These are phyloP conservation scores for Torrubiellomyces zombiae DNA, from an alignment of 2,329 filamentous ascomycete genomes.

Conservation along the genomic window DNA sequence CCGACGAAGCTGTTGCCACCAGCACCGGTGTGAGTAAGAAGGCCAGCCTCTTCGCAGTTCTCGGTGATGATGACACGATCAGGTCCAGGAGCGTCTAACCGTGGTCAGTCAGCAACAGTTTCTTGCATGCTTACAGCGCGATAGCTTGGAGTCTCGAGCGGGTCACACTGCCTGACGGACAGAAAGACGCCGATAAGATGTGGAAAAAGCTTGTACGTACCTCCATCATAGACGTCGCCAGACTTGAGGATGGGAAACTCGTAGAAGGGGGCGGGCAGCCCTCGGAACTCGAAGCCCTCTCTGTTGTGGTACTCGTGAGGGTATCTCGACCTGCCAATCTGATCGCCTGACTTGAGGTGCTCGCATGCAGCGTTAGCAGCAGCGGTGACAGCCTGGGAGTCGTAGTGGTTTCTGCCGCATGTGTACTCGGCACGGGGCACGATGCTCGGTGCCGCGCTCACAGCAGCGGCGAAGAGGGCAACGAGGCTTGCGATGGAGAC, in stretches of 20 bases:
- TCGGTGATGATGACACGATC: conserved; percentile 48
- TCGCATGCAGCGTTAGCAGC: conserved; percentile 13
- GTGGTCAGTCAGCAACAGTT: conserved; percentile 1
- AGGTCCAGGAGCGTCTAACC: conserved; percentile 33
- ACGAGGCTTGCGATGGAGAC: conserved; percentile 11
- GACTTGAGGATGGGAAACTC: conserved; percentile 20
- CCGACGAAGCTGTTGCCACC: conserved; percentile 51
- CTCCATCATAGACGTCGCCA: conserved; percentile 17
- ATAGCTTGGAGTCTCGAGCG: too few relatives aligned
- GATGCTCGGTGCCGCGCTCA: conserved; percentile 10
- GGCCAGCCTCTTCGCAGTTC: conserved; percentile 37
- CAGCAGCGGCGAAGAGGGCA: conserved; percentile 12
- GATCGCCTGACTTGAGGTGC: conserved; percentile 8
- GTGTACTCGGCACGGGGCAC: conserved; percentile 10
- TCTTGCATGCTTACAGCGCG: too few relatives aligned
- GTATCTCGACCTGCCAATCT: conserved; percentile 15
- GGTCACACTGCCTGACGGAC: too few relatives aligned
- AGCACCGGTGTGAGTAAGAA: conserved; percentile 56
- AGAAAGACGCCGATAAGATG: too few relatives aligned
- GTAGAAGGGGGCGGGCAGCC: conserved; percentile 16
- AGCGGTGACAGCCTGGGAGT: conserved; percentile 10
- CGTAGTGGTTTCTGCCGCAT: conserved; percentile 16
- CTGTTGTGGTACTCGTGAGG: conserved; percentile 23
- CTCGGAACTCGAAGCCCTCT: conserved; percentile 19
- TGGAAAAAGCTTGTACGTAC: too few relatives aligned